These are phyloP conservation scores for Solanum hybrid DNA, from an alignment of 305 asterid species.

Conservation along the genomic window DNA sequence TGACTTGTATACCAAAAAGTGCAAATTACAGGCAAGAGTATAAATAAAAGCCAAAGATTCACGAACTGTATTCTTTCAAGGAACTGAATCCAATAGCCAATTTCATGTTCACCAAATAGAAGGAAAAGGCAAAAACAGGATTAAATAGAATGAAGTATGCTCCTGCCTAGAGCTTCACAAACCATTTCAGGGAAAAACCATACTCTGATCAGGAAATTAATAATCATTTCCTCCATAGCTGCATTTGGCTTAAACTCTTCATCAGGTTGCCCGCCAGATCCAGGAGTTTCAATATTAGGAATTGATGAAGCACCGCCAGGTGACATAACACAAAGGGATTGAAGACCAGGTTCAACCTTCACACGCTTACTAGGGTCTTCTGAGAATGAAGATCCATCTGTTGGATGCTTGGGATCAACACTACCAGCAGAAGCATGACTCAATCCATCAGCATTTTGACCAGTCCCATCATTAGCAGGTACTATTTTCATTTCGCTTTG, in stretches of 20 bases:
- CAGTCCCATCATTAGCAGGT: conserved; percentile 39
- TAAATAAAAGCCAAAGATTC: background rate
- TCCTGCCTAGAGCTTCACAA: conserved; percentile 2
- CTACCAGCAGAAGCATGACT: conserved; percentile 42
- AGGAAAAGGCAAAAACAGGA: background rate
- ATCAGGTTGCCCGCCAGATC: conserved; percentile 92
- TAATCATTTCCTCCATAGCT: conserved; percentile 99
- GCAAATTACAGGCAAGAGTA: background rate
- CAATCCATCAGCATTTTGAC: conserved; percentile 49
- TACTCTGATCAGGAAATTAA: conserved; percentile 96
- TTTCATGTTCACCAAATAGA: background rate
- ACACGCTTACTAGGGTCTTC: conserved; percentile 89
- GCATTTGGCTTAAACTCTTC: conserved; percentile 99
- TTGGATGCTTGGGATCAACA: conserved; percentile 52
- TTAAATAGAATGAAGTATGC: background rate
- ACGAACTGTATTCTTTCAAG: background rate
- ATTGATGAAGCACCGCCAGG: conserved; percentile 94
- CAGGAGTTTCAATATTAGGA: conserved; percentile 89
- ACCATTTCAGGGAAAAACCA: conserved; percentile 11
- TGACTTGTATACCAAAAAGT: background rate
- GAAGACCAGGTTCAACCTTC: conserved; percentile 97
- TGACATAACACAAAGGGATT: conserved; percentile 87
- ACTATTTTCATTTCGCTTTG: conserved; percentile 78
- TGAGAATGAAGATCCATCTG: conserved; percentile 74
- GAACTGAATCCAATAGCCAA: background rate